phyloP scores from a whole-genome alignment of 23 red algal genomes.

The Gracilaria gracilis region DNA sequence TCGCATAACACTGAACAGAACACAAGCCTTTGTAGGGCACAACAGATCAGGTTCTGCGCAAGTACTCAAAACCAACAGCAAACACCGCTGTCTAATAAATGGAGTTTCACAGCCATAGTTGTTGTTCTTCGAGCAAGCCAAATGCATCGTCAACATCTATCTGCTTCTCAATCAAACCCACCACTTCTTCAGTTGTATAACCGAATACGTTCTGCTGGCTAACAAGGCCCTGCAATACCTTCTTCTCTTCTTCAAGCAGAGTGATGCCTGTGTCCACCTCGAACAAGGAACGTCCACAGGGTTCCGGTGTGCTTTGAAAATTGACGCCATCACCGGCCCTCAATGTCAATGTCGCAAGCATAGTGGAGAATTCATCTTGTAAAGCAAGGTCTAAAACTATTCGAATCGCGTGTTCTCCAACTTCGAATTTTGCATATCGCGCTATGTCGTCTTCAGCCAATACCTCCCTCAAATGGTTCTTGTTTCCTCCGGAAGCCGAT shows the following conservation, averaged over 20 bases:
- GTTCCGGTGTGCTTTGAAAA: constrained; percentile 21
- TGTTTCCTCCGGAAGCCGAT: background rate
- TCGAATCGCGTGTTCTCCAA: background rate
- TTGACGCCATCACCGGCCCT: background rate
- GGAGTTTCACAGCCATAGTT: background rate
- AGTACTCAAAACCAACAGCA: background rate
- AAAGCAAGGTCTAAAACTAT: background rate
- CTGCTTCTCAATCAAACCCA: constrained; percentile 3
- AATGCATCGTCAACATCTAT: constrained; percentile 35
- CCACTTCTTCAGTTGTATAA: constrained; percentile 2
- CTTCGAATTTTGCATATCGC: background rate
- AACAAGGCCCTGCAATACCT: background rate
- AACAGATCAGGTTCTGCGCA: background rate
- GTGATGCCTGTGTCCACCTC: background rate
- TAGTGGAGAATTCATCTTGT: constrained; percentile 9
- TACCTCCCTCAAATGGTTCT: background rate
- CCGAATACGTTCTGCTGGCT: constrained; percentile 14
- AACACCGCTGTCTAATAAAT: background rate
- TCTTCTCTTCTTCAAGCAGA: constrained; percentile 22
- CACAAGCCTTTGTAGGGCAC: background rate
- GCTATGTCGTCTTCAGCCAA: constrained; percentile 2
- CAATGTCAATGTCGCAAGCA: background rate
- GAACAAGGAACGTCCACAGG: background rate
- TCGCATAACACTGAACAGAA: too few species aligned
- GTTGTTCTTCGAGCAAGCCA: constrained; percentile 19